A percentile compares a stretch with the other conserved stretches of the same genome.
These are phyloP conservation scores for Adansonia rubrostipa DNA, from an alignment of 441 rosid genomes.

Conservation along the genomic window DNA sequence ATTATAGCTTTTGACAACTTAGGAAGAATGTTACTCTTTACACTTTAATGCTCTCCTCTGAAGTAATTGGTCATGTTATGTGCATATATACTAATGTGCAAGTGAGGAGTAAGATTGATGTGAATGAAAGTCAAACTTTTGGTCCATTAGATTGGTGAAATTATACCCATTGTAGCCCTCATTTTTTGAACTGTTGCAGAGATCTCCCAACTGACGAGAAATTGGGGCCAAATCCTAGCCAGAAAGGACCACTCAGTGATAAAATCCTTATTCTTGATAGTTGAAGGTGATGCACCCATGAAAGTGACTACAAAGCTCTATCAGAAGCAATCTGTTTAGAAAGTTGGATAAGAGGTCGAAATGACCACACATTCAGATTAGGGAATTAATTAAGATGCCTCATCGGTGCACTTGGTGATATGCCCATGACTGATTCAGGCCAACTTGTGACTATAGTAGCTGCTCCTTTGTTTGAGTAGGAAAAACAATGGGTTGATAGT, in stretches of 20 bases:
- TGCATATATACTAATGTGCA: too few species aligned
- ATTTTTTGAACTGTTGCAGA: neutral
- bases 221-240: neutral
- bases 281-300: neutral
- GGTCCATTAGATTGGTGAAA: neutral
- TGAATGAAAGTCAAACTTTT: too few species aligned
- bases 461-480: neutral
- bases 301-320: neutral
- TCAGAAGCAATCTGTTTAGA: neutral
- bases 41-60: neutral
- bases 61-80: neutral
- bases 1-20: too few species aligned
- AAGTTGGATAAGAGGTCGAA: neutral
- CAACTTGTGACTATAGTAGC: too few species aligned
- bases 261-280: neutral
- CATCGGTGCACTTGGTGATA: neutral
- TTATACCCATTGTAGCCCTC: neutral
- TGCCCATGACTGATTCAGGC: too few species aligned
- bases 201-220: neutral
- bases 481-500: too few species aligned
- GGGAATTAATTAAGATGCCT: neutral
- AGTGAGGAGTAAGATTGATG: neutral
- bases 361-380: neutral
- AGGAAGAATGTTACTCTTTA: too few species aligned
- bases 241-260: neutral